Evolutionary conservation across 306 rosid species (phyloP), one percentile per base, ranked within the genome.

Genomic region (Cicer judaicum): DNA sequence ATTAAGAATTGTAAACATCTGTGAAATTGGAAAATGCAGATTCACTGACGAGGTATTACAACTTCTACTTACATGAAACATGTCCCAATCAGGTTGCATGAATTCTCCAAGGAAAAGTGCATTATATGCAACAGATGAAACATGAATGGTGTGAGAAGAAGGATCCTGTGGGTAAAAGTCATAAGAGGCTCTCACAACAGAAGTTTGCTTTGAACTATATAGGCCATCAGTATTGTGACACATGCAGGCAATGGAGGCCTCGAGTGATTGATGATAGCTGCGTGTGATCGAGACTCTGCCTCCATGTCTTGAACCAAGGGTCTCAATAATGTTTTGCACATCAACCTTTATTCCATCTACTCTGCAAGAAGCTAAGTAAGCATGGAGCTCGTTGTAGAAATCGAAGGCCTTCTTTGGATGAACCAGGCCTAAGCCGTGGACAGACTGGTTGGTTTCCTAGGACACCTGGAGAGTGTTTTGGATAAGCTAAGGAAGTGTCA

Each of bases 11-110:
- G 53, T 47, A n/a, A 47, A 47, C 53, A 47, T 47, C 53, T 44
- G n/a, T 2, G 11, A 47, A 47, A 12, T 47, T 14, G 21, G 19
- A 52, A 52, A n/a, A 11, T 47, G 46, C 54, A 48, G 7, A 48
- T 48, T 41, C 44, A 9, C 11, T 46, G 10, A 57, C 7, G 24
- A 21, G 13, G 36, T 29, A 29, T 12, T 49, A 49, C 21, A 6
- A 16, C 36, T 68, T 81, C 34, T n/a, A 88, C 97, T 91, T 78
- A 93, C 97, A 46, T 91, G 97, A 86, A 94, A 94, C 97, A 94
- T 94, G 77, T 94, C 99, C 96, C 99, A 94, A 46, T 94, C 99
- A 38, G 99, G 96, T 52, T 90, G 97, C 99, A 94, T 90, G 70
- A 94, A 90, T 75, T 94, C 99, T 48, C 99, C 96, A 7, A 94